Evolutionary conservation across 2,329 filamentous ascomycete genomes (phyloP).

Genomic region (Colletotrichum orchidophilum): DNA sequence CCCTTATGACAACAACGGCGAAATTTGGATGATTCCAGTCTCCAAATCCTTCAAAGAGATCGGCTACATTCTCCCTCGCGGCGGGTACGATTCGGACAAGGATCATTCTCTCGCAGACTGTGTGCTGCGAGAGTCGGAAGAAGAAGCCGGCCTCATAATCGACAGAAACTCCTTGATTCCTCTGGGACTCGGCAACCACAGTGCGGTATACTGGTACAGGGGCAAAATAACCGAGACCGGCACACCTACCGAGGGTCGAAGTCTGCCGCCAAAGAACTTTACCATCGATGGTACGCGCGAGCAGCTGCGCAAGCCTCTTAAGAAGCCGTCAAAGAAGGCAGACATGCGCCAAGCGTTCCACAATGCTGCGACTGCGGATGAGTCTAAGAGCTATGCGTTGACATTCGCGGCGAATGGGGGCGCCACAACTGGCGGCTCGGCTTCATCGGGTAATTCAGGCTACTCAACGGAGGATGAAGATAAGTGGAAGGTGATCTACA

Average conservation of each 20-base stretch:
- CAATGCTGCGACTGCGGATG: neutral
- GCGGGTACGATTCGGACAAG: slow-evolving; percentile 6
- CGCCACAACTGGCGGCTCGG: neutral
- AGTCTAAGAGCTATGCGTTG: neutral
- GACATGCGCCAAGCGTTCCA: neutral
- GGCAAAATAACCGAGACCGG: neutral
- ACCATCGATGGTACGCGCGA: neutral
- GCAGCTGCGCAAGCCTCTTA: neutral
- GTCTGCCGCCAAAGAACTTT: neutral
- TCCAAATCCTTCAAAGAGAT: neutral
- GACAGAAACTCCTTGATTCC: neutral
- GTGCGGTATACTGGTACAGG: slow-evolving; percentile 6
- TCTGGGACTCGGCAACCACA: neutral
- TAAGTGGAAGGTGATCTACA: neutral
- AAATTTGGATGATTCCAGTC: slow-evolving; percentile 1
- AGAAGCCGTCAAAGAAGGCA: neutral
- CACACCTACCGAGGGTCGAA: neutral
- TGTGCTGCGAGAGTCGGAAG: neutral
- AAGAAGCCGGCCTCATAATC: neutral
- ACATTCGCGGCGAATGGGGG: neutral
- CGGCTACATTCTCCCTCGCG: slow-evolving; percentile 1
- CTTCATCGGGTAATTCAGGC: neutral
- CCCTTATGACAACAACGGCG: neutral
- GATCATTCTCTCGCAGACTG: slow-evolving; percentile 3
- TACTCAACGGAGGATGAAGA: neutral